Conservation (phyloP, 2,329 filamentous ascomycete genomes). For the Basipetospora sp. region DNA sequence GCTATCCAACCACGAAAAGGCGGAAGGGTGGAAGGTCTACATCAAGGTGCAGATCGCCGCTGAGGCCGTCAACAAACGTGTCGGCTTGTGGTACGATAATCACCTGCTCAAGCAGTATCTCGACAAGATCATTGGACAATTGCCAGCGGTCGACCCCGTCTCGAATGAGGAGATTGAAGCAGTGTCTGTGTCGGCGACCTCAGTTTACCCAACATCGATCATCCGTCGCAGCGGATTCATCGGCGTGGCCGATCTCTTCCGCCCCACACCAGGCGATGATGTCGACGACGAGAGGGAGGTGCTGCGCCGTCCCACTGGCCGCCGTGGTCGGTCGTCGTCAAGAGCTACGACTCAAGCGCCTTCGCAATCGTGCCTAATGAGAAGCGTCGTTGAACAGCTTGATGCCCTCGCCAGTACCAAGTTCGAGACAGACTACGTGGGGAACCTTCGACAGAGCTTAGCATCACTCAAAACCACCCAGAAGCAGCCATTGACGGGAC, state of each 20-base stretch:
- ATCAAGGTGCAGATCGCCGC: neutral
- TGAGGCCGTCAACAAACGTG: neutral
- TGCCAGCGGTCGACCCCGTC: too few relatives aligned
- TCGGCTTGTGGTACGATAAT: slow-evolving; percentile 14
- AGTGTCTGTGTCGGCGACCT: too few relatives aligned
- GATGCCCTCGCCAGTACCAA: neutral
- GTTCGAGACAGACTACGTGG: slow-evolving; percentile 4
- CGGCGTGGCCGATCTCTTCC: neutral
- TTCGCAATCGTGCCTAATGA: neutral
- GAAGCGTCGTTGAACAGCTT: neutral
- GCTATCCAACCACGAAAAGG: neutral
- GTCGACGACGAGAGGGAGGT: too few relatives aligned
- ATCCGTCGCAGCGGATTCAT: neutral
- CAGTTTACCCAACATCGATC: too few relatives aligned
- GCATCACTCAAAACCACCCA: too few relatives aligned
- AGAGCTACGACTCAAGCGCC: neutral
- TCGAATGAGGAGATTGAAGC: too few relatives aligned
- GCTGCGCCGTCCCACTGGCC: too few relatives aligned
- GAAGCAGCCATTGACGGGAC: too few relatives aligned
- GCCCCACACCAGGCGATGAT: neutral
- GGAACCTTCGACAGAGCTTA: neutral
- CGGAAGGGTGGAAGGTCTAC: neutral
- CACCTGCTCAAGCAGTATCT: slow-evolving; percentile 13
- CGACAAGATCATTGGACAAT: neutral
- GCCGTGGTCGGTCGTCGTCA: too few relatives aligned